Percentiles rank a stretch among this genome's conserved stretches.
These are phyloP conservation scores for Saccharomycopsis malanga DNA, from an alignment of 805 yeast genomes.

Conservation along the genomic window DNA sequence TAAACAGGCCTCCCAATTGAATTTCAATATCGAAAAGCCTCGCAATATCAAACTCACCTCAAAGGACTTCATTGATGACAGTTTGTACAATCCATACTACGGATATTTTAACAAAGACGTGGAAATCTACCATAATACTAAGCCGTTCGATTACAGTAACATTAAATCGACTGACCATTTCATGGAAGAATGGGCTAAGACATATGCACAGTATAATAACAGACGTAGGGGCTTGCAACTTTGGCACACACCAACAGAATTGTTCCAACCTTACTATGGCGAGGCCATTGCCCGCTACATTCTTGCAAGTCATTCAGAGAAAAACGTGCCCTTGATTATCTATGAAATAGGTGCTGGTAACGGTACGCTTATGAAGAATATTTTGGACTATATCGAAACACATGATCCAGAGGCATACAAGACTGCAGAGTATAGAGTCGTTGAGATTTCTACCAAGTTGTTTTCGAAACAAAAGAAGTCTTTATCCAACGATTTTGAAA, in stretches of 20 bases:
- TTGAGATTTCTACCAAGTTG: slow-evolving; percentile 61
- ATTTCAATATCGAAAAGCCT: slow-evolving; percentile 40
- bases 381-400: slow-evolving; percentile 54
- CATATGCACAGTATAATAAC: slow-evolving; percentile 41
- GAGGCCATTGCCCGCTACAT: slow-evolving; percentile 79
- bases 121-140: slow-evolving; percentile 63
- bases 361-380: slow-evolving; percentile 75
- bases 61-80: slow-evolving; percentile 78
- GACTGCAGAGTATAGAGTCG: slow-evolving; percentile 59
- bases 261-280: slow-evolving; percentile 79
- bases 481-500: slow-evolving; percentile 18
- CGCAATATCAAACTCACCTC: slow-evolving; percentile 59
- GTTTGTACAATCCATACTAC: slow-evolving; percentile 71
- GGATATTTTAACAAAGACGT: slow-evolving; percentile 80
- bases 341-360: slow-evolving; percentile 91
- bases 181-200: slow-evolving; percentile 57
- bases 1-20: background rate
- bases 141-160: slow-evolving; percentile 43
- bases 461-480: slow-evolving; percentile 46
- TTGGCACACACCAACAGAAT: slow-evolving; percentile 89
- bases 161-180: slow-evolving; percentile 63
- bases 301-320: slow-evolving; percentile 60
- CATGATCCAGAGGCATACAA: slow-evolving; percentile 69
- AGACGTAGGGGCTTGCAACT: slow-evolving; percentile 40
- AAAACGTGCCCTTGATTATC: slow-evolving; percentile 51